Evolutionary conservation across 108 stramenopile genomes (phyloP).

Genomic region (Bacterosira constricta): DNA sequence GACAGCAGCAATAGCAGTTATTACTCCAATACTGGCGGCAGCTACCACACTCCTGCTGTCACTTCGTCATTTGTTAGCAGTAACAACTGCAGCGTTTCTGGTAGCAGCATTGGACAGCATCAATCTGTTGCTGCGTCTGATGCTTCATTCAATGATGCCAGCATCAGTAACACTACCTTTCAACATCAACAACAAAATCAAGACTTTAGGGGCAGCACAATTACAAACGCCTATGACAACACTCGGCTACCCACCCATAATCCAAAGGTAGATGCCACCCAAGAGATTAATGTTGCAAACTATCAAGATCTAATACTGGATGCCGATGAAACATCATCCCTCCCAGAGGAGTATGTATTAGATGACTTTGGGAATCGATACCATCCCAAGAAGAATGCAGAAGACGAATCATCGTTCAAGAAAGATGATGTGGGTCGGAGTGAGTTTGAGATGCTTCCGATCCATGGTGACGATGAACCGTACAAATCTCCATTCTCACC

Average conservation of each 20-base stretch:
- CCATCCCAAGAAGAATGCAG: not conserved
- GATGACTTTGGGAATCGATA: not conserved
- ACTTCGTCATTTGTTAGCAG: no score
- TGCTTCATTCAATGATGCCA: no score
- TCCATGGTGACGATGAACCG: not conserved
- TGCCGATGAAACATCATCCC: not conserved
- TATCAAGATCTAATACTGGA: slow-evolving; percentile 4
- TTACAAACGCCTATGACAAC: not conserved
- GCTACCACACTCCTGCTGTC: no score
- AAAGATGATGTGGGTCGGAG: no score
- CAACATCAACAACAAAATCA: no score
- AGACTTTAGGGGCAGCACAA: not conserved
- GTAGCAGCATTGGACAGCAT: no score
- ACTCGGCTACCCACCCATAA: slow-evolving; percentile 3
- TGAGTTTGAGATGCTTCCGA: not conserved
- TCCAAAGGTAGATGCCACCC: slow-evolving; percentile 5
- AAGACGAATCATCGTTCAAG: not conserved
- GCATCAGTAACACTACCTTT: no score
- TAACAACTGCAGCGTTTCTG: no score
- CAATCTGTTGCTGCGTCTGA: no score
- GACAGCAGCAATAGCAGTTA: no score
- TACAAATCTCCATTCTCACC: slow-evolving; percentile 2
- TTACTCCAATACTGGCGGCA: no score
- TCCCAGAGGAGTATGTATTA: slow-evolving; percentile 3
- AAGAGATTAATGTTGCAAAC: slow-evolving; percentile 2